These are phyloP conservation scores for Colletotrichum lini DNA, from an alignment of 2,329 filamentous ascomycete species.

Conservation along the genomic window DNA sequence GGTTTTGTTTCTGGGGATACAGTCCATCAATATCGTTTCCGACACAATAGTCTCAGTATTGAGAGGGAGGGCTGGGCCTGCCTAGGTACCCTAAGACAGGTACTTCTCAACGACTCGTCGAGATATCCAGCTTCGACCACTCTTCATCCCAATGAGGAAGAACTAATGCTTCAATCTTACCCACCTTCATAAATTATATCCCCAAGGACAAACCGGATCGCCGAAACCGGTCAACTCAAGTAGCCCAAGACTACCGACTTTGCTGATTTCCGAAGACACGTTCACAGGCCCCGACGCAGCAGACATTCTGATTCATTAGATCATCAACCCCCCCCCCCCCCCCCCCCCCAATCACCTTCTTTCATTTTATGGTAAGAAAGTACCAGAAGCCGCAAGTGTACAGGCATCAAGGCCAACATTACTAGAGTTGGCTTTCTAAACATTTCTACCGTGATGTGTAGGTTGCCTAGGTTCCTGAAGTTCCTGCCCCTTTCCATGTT, in stretches of 20 bases:
- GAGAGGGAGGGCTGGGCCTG: too few species aligned
- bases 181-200: neutral
- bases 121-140: neutral
- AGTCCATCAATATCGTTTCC: neutral
- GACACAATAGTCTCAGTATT: neutral
- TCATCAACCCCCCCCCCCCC: neutral
- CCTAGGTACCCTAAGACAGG: neutral
- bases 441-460: neutral
- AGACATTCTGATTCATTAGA: neutral
- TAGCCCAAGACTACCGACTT: neutral
- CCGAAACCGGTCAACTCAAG: neutral
- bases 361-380: neutral
- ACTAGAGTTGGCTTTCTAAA: neutral
- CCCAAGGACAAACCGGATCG: neutral
- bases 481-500: neutral
- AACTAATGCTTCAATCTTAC: too few species aligned
- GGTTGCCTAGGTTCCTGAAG: neutral
- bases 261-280: neutral
- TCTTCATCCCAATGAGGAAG: too few species aligned
- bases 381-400: neutral
- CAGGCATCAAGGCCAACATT: neutral
- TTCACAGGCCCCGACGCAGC: too few species aligned
- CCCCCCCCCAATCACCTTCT: neutral
- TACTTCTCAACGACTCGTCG: neutral
- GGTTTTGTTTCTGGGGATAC: neutral